Evolutionary conservation across 2,329 filamentous ascomycete species (phyloP).

Genomic region (Talaromyces sp.): DNA sequence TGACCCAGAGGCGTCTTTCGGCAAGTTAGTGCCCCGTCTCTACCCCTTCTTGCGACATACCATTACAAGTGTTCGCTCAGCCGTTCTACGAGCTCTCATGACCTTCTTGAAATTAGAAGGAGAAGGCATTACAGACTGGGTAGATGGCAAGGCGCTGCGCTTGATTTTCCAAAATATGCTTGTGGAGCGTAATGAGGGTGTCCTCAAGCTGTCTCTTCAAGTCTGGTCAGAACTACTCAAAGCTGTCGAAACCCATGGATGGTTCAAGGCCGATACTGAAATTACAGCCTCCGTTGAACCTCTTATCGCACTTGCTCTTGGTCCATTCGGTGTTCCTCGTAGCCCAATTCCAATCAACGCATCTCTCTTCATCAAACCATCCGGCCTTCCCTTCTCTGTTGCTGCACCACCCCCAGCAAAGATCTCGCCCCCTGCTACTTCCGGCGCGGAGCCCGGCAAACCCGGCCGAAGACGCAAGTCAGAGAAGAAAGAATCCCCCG

Average conservation of each 20-base stretch:
- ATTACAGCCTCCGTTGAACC: conserved; percentile 75
- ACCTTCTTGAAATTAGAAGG: conserved; percentile 90
- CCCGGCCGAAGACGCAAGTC: conserved; percentile 77
- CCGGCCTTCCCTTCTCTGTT: conserved; percentile 76
- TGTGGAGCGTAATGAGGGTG: conserved; percentile 84
- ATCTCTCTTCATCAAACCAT: conserved; percentile 87
- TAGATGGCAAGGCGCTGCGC: conserved; percentile 84
- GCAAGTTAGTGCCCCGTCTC: conserved; percentile 84
- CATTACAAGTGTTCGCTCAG: conserved; percentile 91
- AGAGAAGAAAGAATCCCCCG: conserved; percentile 74
- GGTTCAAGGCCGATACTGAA: conserved; percentile 68
- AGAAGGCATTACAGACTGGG: conserved; percentile 81
- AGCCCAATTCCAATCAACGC: conserved; percentile 92
- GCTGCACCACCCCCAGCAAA: conserved; percentile 38
- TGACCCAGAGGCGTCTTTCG: conserved; percentile 87
- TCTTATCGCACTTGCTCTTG: conserved; percentile 81
- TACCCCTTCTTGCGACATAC: conserved; percentile 97
- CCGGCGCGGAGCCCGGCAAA: conserved; percentile 61
- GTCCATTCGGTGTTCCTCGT: conserved; percentile 88
- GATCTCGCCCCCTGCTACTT: conserved; percentile 47
- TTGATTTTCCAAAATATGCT: conserved; percentile 94
- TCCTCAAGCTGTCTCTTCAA: conserved; percentile 79
- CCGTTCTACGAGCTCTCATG: conserved; percentile 86
- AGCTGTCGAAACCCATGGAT: conserved; percentile 63
- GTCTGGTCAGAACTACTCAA: conserved; percentile 81